Base-by-base conservation (phyloP, 75 land plant species). In the Sequoia sempervirens region DNA sequence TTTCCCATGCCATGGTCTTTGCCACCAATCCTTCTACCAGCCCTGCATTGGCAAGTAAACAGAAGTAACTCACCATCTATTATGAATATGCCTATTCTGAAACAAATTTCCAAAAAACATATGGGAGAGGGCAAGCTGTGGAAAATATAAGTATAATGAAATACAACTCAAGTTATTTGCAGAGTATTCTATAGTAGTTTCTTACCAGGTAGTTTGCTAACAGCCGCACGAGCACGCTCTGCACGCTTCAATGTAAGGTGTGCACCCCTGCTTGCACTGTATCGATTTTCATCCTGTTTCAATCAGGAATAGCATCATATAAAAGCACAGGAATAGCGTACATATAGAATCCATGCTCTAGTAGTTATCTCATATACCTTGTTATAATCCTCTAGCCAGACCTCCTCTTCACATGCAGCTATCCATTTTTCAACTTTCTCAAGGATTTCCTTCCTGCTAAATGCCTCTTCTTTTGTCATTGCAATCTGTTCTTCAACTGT, bases 371-470 rank as follows among this genome's bases (percentile, higher is more conserved):
- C 15, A 5, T 38, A 40, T 38, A 94, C 97, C 94, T 92, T 94
- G 82, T 95, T 95, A 83, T 95, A 95, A 80, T 95, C 97, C 83
- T 95, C 97, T 58, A 95, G 93, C 97, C 97, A 95, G 54, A 82
- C 66, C 82, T 95, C 97, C 70, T 95, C 97, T 61, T 94, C 94
- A 87, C 97, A 95, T 40, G 94, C 97, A 69, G 84, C 87, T 81
- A 92, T 75, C 97, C 97, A 95, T 86, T 94, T 95, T 76, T 95
- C 96, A 70, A 95, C 91, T 76, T 85, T 95, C 52, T 95, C 97
- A 73, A 95, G 92, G 53, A 95, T 94, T 53, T 95, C 97, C 85
- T 92, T 95, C 84, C 97, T 92, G 89, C 93, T 90, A 86, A 92
- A 90, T 12, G 96, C 94, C 83, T 94, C 97, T 78, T 92, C 97